Evolutionary conservation across 495 filamentous ascomycete genomes (phyloP).

Genomic region (Xylaria curta): DNA sequence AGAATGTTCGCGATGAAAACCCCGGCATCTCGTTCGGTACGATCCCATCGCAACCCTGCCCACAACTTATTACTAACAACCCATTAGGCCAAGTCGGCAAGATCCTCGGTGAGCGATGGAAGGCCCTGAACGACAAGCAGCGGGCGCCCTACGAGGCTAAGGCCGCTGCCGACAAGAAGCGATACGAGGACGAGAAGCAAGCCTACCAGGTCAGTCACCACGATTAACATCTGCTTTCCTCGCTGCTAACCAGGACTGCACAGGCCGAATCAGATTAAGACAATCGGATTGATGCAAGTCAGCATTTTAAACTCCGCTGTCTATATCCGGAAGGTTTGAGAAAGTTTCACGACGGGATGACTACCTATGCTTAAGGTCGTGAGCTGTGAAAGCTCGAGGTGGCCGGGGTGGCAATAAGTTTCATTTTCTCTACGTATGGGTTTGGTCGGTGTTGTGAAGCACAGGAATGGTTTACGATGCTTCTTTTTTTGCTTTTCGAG

Average conservation of each 20-base stretch:
- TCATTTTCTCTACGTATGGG: constrained; percentile 45
- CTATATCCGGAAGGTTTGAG: constrained; percentile 26
- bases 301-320: constrained; percentile 27
- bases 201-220: constrained; percentile 75
- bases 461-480: constrained; percentile 42
- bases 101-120: constrained; percentile 97
- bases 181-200: constrained; percentile 96
- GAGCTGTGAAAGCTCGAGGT: constrained; percentile 32
- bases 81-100: constrained; percentile 90
- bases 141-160: constrained; percentile 93
- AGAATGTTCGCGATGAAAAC: constrained; percentile 98
- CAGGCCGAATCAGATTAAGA: constrained; percentile 52
- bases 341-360: constrained; percentile 42
- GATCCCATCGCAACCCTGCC: constrained; percentile 29
- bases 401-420: constrained; percentile 36
- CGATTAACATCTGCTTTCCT: not conserved
- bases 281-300: constrained; percentile 28
- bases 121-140: constrained; percentile 87
- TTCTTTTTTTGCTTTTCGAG: constrained; percentile 37
- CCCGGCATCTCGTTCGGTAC: constrained; percentile 96
- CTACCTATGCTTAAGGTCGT: constrained; percentile 30
- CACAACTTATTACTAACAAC: constrained; percentile 21
- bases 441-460: constrained; percentile 45
- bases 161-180: constrained; percentile 95
- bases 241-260: constrained; percentile 35